Conservation (phyloP, 2,329 filamentous ascomycete genomes). For the Aspergillus ustus region DNA sequence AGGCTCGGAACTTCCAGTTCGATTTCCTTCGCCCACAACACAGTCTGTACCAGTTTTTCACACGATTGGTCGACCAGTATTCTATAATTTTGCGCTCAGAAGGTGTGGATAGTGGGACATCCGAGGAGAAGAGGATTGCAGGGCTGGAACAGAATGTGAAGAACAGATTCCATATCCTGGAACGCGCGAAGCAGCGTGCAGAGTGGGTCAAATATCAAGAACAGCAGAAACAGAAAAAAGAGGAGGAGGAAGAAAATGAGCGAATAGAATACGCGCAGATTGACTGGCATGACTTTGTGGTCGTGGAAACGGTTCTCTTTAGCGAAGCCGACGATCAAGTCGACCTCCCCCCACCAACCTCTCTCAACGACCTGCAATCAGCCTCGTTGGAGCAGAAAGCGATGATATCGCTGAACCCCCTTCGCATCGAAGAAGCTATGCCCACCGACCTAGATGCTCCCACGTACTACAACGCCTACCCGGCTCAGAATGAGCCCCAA, state of each 20-base stretch:
- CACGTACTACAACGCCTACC: constrained; percentile 58
- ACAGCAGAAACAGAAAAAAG: constrained; percentile 82
- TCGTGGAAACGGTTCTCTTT: constrained; percentile 94
- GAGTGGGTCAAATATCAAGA: constrained; percentile 87
- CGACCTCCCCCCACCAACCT: constrained; percentile 85
- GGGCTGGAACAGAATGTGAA: constrained; percentile 75
- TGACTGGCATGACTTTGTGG: constrained; percentile 97
- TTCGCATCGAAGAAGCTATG: constrained; percentile 94
- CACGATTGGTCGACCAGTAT: constrained; percentile 90
- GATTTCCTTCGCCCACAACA: constrained; percentile 95
- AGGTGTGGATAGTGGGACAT: constrained; percentile 70
- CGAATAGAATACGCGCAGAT: constrained; percentile 79
- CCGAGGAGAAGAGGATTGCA: constrained; percentile 72
- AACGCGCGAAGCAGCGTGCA: constrained; percentile 80
- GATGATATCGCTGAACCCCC: constrained; percentile 78
- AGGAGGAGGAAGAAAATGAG: constrained; percentile 84
- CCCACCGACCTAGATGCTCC: constrained; percentile 70
- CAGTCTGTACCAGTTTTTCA: constrained; percentile 95
- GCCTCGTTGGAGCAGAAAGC: constrained; percentile 95
- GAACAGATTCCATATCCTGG: constrained; percentile 79
- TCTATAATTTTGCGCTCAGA: constrained; percentile 73
- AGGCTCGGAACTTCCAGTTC: constrained; percentile 90
- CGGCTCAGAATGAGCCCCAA: constrained; percentile 45
- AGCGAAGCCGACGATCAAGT: constrained; percentile 84
- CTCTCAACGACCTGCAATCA: constrained; percentile 87